phyloP scores from a whole-genome alignment of 2,329 filamentous ascomycete genomes.

The Scytalidium lignicola region DNA sequence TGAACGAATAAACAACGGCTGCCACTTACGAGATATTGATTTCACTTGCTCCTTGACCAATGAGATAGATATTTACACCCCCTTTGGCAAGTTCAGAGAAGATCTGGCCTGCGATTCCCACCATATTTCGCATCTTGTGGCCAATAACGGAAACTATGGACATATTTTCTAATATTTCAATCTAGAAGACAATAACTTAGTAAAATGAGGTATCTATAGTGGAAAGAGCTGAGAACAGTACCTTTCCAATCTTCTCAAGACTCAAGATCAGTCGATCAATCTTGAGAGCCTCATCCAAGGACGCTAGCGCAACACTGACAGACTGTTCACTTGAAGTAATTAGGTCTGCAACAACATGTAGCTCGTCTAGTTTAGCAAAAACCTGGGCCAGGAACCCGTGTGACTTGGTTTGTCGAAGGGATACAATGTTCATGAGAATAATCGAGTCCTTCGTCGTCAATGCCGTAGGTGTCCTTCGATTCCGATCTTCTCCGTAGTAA shows the following conservation, averaged over 20 bases:
- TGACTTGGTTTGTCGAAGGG: slow-evolving; percentile 45
- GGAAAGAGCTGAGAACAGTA: too few species aligned
- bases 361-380: slow-evolving; percentile 43
- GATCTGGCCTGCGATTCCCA: slow-evolving; percentile 34
- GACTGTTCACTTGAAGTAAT: slow-evolving; percentile 42
- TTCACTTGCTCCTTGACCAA: slow-evolving; percentile 38
- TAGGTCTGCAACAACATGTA: slow-evolving; percentile 45
- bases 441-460: slow-evolving; percentile 49
- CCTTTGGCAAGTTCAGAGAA: slow-evolving; percentile 46
- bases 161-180: slow-evolving; percentile 44
- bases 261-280: slow-evolving; percentile 31
- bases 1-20: not conserved
- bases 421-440: slow-evolving; percentile 48
- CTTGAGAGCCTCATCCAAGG: slow-evolving; percentile 43
- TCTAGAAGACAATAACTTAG: too few species aligned
- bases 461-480: slow-evolving; percentile 20
- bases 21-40: slow-evolving; percentile 18
- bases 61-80: slow-evolving; percentile 51
- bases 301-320: slow-evolving; percentile 49
- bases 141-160: slow-evolving; percentile 49
- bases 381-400: slow-evolving; percentile 50
- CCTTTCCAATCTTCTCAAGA: slow-evolving; percentile 39
- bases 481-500: slow-evolving; percentile 25
- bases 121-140: slow-evolving; percentile 48
- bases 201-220: too few species aligned